Percentiles rank a stretch among this genome's conserved stretches.
Conservation (phyloP, 495 filamentous ascomycete species). For the Cercophora scortea region DNA sequence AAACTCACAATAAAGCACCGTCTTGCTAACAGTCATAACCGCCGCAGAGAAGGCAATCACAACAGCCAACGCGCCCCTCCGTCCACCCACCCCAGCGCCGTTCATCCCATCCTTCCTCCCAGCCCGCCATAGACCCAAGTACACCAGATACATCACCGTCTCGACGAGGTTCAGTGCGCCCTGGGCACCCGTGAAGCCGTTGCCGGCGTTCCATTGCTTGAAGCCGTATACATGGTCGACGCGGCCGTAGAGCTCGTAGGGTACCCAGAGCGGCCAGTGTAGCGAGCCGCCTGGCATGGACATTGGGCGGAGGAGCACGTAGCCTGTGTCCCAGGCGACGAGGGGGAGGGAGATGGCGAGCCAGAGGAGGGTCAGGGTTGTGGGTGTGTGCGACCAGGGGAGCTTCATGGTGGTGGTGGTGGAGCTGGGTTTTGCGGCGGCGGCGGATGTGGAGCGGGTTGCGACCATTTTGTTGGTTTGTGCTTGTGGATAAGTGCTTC, state of each 20-base stretch:
- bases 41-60: conserved; percentile 60
- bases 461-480: background rate
- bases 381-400: conserved; percentile 62
- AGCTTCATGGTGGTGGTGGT: background rate
- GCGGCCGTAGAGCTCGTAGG: conserved; percentile 73
- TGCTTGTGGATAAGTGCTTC: no score
- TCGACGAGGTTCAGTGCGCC: conserved; percentile 66
- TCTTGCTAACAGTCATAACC: conserved; percentile 84
- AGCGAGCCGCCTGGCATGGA: conserved; percentile 73
- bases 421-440: background rate
- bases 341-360: conserved; percentile 70
- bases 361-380: conserved; percentile 61
- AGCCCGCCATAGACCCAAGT: conserved; percentile 53
- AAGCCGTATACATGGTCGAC: conserved; percentile 82
- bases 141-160: conserved; percentile 59
- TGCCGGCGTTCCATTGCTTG: conserved; percentile 60
- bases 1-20: conserved; percentile 71
- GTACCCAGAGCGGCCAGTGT: conserved; percentile 68
- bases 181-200: conserved; percentile 80
- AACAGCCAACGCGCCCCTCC: conserved; percentile 53
- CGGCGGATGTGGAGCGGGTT: background rate
- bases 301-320: conserved; percentile 74
- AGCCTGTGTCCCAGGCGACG: conserved; percentile 75
- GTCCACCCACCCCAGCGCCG: conserved; percentile 44
- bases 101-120: conserved; percentile 30